These are phyloP conservation scores for Pulveroboletus sp. DNA, from an alignment of 768 basidiomycete genomes.

Conservation along the genomic window DNA sequence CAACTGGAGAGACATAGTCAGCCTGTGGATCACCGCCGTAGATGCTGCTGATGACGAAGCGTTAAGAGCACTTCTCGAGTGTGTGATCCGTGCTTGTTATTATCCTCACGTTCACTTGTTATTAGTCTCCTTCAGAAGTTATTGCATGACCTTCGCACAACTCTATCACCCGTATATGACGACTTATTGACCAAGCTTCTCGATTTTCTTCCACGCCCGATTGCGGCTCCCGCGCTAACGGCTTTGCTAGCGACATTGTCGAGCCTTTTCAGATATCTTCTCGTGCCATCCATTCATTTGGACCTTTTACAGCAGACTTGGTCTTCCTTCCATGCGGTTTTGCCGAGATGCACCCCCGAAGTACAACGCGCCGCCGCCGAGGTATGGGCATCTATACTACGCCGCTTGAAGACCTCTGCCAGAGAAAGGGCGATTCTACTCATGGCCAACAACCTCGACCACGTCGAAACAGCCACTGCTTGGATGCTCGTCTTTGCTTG, in stretches of 20 bases:
- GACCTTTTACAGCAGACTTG: slow-evolving; percentile 60
- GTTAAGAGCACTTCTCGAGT: slow-evolving; percentile 73
- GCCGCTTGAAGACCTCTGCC: slow-evolving; percentile 61
- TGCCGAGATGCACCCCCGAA: slow-evolving; percentile 63
- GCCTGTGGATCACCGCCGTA: slow-evolving; percentile 59
- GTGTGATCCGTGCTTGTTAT: slow-evolving; percentile 22
- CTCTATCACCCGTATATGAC: slow-evolving; percentile 59
- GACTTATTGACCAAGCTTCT: slow-evolving; percentile 55
- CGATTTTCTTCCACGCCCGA: slow-evolving; percentile 50
- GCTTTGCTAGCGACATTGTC: slow-evolving; percentile 65
- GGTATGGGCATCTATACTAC: slow-evolving; percentile 78
- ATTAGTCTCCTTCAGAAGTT: slow-evolving; percentile 73
- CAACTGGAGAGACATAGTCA: slow-evolving; percentile 67
- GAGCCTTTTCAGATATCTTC: slow-evolving; percentile 65
- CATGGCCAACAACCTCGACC: slow-evolving; percentile 48
- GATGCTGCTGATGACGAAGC: slow-evolving; percentile 67
- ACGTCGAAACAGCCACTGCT: slow-evolving; percentile 60
- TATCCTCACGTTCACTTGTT: slow-evolving; percentile 8
- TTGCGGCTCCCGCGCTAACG: slow-evolving; percentile 59
- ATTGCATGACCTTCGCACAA: slow-evolving; percentile 75
- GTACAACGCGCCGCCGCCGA: slow-evolving; percentile 78
- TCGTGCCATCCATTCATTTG: slow-evolving; percentile 57
- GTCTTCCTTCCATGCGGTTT: slow-evolving; percentile 43
- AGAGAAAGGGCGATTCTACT: slow-evolving; percentile 54
- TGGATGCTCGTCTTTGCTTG: slow-evolving; percentile 77